phyloP scores from a whole-genome alignment of 2,329 filamentous ascomycete species.

The Botrytis galanthina region DNA sequence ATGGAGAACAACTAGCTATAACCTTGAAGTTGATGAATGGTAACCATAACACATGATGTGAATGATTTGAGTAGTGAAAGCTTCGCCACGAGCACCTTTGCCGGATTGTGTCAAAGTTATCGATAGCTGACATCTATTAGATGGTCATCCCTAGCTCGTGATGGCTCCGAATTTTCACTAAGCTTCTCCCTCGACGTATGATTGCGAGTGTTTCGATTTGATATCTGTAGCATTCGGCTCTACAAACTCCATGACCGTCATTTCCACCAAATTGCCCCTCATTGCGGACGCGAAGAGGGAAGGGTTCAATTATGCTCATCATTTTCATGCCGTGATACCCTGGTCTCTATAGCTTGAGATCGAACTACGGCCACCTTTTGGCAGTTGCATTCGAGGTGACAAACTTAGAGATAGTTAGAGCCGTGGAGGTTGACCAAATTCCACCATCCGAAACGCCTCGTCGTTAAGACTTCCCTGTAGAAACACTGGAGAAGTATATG shows the following conservation, averaged over 20 bases:
- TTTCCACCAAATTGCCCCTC: slow-evolving; percentile 12
- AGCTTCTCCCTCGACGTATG: slow-evolving; percentile 10
- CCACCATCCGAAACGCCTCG: slow-evolving; percentile 7
- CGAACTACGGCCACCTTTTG: slow-evolving; percentile 15
- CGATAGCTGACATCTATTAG: slow-evolving; percentile 9
- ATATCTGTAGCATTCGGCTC: slow-evolving; percentile 10
- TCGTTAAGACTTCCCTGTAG: slow-evolving; percentile 12
- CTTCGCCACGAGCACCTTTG: slow-evolving; percentile 11
- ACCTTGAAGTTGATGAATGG: slow-evolving; percentile 14
- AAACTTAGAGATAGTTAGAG: slow-evolving; percentile 5
- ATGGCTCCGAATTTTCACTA: slow-evolving; percentile 3
- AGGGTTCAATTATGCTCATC: slow-evolving; percentile 11
- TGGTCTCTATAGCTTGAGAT: slow-evolving; percentile 9
- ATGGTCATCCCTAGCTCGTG: slow-evolving; percentile 15
- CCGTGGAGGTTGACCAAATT: slow-evolving; percentile 7
- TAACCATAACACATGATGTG: slow-evolving; percentile 6
- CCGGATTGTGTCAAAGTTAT: slow-evolving; percentile 6
- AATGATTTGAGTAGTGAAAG: slow-evolving; percentile 7
- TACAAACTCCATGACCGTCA: slow-evolving; percentile 1
- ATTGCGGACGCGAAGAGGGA: not conserved
- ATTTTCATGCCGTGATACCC: slow-evolving; percentile 16
- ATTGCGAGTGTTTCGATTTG: slow-evolving; percentile 15
- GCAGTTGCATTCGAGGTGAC: slow-evolving; percentile 3
- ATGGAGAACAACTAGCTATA: not conserved
- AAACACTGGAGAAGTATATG: slow-evolving; percentile 16